A percentile compares a stretch with the other conserved stretches of the same genome.
Evolutionary conservation across 306 rosid species (phyloP).

Genomic region (Geum urbanum): DNA sequence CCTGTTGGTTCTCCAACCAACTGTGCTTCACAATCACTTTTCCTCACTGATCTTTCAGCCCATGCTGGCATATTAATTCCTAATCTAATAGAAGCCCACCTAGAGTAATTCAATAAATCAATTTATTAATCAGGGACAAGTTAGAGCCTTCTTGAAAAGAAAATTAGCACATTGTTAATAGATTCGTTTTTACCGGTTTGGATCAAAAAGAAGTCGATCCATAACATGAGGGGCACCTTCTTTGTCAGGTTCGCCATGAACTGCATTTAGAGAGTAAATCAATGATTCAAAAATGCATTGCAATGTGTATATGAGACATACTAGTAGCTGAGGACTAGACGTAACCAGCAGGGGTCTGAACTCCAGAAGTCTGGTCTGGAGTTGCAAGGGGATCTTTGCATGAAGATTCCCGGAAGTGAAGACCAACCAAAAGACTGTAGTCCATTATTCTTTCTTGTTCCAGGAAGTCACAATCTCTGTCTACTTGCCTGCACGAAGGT

Average conservation of each 20-base stretch:
- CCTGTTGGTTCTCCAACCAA: slow-evolving; percentile 87
- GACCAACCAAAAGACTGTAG: slow-evolving; percentile 90
- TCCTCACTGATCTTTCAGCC: slow-evolving; percentile 63
- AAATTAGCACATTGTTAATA: slow-evolving; percentile 14
- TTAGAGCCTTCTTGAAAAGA: not conserved
- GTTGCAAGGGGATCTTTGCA: slow-evolving; percentile 31
- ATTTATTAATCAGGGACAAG: not conserved
- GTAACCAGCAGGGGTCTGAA: slow-evolving; percentile 35
- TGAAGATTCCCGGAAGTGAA: slow-evolving; percentile 69
- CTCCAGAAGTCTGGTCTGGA: slow-evolving; percentile 34
- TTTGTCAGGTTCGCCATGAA: slow-evolving; percentile 23
- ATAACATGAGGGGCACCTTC: slow-evolving; percentile 30
- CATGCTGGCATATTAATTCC: slow-evolving; percentile 81
- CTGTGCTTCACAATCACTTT: slow-evolving; percentile 43
- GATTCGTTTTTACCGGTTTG: slow-evolving; percentile 44
- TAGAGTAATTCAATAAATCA: slow-evolving; percentile 26
- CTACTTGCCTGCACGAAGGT: slow-evolving; percentile 74
- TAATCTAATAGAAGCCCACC: slow-evolving; percentile 55
- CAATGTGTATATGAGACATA: not conserved
- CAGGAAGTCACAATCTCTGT: slow-evolving; percentile 86
- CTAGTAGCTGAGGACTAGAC: slow-evolving; percentile 6
- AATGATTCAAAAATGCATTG: slow-evolving; percentile 23
- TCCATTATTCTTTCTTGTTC: slow-evolving; percentile 97
- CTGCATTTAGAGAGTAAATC: slow-evolving; percentile 29
- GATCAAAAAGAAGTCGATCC: slow-evolving; percentile 44